Conservation (phyloP, 176 grass and related monocot genomes). For the Aegilops speltoides region DNA sequence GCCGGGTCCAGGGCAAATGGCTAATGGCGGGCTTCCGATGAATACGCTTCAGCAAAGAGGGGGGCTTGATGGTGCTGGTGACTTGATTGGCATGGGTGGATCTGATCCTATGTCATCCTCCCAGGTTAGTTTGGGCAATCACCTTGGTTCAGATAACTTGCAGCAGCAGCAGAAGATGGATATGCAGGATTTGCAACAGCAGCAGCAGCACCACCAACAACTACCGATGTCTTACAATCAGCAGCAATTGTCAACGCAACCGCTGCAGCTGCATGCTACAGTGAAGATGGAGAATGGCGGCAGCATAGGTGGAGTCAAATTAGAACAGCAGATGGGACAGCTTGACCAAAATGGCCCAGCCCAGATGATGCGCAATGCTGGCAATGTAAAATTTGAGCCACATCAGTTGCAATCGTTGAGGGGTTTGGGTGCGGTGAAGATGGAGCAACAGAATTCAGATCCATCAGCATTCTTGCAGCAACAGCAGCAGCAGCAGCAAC, state of each 20-base stretch:
- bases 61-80: slow-evolving; percentile 35
- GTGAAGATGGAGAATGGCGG: slow-evolving; percentile 75
- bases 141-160: slow-evolving; percentile 49
- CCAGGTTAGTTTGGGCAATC: slow-evolving; percentile 48
- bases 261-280: slow-evolving; percentile 43
- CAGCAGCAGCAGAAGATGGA: slow-evolving; percentile 59
- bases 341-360: slow-evolving; percentile 55
- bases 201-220: slow-evolving; percentile 58
- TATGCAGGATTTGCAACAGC: slow-evolving; percentile 56
- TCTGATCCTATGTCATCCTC: slow-evolving; percentile 58
- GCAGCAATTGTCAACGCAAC: slow-evolving; percentile 54
- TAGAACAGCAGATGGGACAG: slow-evolving; percentile 65
- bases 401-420: slow-evolving; percentile 81
- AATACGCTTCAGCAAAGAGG: slow-evolving; percentile 51
- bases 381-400: slow-evolving; percentile 55
- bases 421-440: slow-evolving; percentile 80
- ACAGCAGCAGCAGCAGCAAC: slow-evolving; percentile 51
- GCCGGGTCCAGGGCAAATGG: slow-evolving; percentile 37
- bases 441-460: slow-evolving; percentile 69
- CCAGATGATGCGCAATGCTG: slow-evolving; percentile 42
- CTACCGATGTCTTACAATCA: slow-evolving; percentile 64
- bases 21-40: slow-evolving; percentile 41
- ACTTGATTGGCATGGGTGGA: slow-evolving; percentile 37
- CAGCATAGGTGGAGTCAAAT: slow-evolving; percentile 59
- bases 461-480: slow-evolving; percentile 58